Conservation (phyloP, 2,329 filamentous ascomycete genomes). For the Neofusicoccum sp. region DNA sequence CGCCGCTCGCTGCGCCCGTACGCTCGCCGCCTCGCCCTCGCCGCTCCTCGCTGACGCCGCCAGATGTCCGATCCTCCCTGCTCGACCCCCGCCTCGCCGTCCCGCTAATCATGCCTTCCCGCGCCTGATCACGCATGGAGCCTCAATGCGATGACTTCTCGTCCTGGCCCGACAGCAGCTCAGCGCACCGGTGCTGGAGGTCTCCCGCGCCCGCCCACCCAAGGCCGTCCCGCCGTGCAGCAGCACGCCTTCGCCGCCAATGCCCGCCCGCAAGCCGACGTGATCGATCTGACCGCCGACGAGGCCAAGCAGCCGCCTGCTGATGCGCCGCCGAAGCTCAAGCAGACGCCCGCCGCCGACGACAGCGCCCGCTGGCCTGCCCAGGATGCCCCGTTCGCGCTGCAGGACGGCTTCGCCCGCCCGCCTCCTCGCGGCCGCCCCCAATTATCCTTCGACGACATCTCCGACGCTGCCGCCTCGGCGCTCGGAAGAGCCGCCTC, state of each 20-base stretch:
- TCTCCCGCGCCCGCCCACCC: constrained; percentile 29
- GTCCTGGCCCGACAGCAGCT: constrained; percentile 40
- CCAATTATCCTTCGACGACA: constrained; percentile 35
- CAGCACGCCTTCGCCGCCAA: constrained; percentile 23
- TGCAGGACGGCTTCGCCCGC: constrained; percentile 19
- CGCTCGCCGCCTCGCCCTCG: neutral
- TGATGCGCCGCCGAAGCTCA: constrained; percentile 21
- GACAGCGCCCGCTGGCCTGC: neutral
- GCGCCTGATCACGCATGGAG: constrained; percentile 39
- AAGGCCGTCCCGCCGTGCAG: constrained; percentile 29
- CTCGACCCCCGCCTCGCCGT: neutral
- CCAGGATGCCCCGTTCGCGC: neutral
- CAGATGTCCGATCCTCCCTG: constrained; percentile 18
- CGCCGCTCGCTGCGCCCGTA: neutral
- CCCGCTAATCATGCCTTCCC: constrained; percentile 20
- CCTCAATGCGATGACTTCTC: constrained; percentile 44
- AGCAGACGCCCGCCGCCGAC: neutral
- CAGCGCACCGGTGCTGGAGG: constrained; percentile 36
- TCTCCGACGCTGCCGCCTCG: neutral
- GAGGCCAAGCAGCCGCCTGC: constrained; percentile 28
- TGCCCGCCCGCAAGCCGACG: constrained; percentile 30
- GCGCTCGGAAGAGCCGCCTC: constrained; percentile 11
- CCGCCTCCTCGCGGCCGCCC: constrained; percentile 34
- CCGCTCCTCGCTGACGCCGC: neutral
- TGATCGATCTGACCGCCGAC: constrained; percentile 35